Percentiles rank a stretch among this genome's conserved stretches.
Evolutionary conservation across 352 stramenopile species (phyloP).

Genomic region (Plasmopara halstedii): DNA sequence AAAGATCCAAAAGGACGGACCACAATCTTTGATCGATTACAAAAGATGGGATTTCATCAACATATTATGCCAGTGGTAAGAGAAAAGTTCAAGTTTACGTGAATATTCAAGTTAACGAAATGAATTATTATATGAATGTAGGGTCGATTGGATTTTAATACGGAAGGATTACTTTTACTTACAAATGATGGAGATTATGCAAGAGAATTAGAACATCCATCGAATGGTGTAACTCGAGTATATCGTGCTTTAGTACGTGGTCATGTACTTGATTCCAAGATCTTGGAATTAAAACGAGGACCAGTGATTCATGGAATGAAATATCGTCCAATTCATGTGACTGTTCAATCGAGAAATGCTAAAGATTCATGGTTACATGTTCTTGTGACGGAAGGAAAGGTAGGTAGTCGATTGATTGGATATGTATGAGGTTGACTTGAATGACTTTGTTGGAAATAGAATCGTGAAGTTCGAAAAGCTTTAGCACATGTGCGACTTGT

Average conservation of each 20-base stretch:
- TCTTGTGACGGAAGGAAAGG: slow-evolving; percentile 81
- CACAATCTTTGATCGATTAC: slow-evolving; percentile 86
- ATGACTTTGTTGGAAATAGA: slow-evolving; percentile 31
- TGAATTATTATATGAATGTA: slow-evolving; percentile 6
- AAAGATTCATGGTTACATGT: slow-evolving; percentile 88
- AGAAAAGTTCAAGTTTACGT: no score
- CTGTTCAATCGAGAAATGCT: slow-evolving; percentile 71
- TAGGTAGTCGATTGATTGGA: slow-evolving; percentile 16
- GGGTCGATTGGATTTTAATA: slow-evolving; percentile 90
- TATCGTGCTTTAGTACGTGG: slow-evolving; percentile 85
- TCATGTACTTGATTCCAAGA: slow-evolving; percentile 70
- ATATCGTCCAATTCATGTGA: slow-evolving; percentile 66
- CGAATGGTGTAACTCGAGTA: slow-evolving; percentile 56
- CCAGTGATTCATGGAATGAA: slow-evolving; percentile 81
- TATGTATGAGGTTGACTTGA: no score
- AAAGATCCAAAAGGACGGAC: slow-evolving; percentile 68
- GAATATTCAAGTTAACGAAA: no score
- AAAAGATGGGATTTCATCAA: slow-evolving; percentile 65
- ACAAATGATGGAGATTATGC: slow-evolving; percentile 90
- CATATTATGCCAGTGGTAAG: slow-evolving; percentile 86
- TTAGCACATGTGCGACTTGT: slow-evolving; percentile 79
- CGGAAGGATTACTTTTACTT: slow-evolving; percentile 87
- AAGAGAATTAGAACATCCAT: slow-evolving; percentile 82
- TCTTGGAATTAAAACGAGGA: slow-evolving; percentile 64
- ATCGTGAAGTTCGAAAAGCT: slow-evolving; percentile 87